Evolutionary conservation across 805 yeast species (phyloP), one percentile per base, ranked within the genome.

Genomic region (Monosporozyma siamensis): DNA sequence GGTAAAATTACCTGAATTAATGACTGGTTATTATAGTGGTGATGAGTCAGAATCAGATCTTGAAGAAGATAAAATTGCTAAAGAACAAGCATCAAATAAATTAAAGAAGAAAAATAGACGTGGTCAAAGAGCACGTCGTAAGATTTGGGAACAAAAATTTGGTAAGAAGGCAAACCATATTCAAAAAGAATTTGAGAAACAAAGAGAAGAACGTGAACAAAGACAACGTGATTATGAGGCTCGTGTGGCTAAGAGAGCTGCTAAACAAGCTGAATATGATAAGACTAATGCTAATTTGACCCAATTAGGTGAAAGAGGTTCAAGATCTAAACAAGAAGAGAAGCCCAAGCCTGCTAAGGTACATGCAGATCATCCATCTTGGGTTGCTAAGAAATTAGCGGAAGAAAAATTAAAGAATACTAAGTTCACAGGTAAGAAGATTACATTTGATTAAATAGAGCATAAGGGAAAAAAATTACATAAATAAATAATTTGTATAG

Each of bases 61-160:
- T 38, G 67, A 72, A 8, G 77, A 78, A 5, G 73, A 77, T 44
- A 70, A 67, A 38, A 65, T 71, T 3, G 77, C 80, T 1, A 61
- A 51, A 34, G 51, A 57, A 56, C 58, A 56, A 40, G 49, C 52
- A n/a, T 46, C 57, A 17, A 52, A 49, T 4, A 46, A 74, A 23
- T 71, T 70, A 15, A 65, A 63, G 47, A 74, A 90, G 48, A 87
- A 88, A 54, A 92, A 92, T 62, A 74, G 98, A 66, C 78, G 97
- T 62, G 98, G 98, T 21, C 98, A 92, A 67, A 73, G 97, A 46
- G 98, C 97, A 1, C 79, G 98, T 66, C 92, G 90, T 61, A 82
- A 84, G 69, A 87, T 92, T 41, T 92, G 97, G 97, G 98, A 88
- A 58, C 68, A 75, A 65, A 90, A 92, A 61, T 92, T 71, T 58